A percentile compares a stretch with the other conserved stretches of the same genome.
Evolutionary conservation across 129 eudicot species (phyloP).

Genomic region (Lactuca saligna): DNA sequence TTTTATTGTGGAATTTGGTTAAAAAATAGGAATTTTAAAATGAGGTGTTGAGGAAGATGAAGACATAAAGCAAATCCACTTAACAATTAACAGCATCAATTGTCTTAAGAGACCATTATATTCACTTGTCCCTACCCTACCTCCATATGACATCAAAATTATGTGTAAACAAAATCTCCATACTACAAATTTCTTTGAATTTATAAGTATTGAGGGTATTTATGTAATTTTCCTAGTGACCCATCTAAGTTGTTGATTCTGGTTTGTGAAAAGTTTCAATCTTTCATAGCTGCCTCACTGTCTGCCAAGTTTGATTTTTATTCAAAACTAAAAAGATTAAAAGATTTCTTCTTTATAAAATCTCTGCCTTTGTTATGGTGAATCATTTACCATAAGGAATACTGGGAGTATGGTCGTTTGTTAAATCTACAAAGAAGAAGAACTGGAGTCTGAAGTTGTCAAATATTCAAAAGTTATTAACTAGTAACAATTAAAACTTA

Average conservation of each 20-base stretch:
- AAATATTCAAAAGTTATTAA: too few relatives aligned
- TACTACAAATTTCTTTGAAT: slow-evolving; percentile 1
- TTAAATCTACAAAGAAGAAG: background rate
- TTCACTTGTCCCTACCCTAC: slow-evolving; percentile 26
- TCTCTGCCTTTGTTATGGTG: too few relatives aligned
- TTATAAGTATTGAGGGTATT: slow-evolving; percentile 7
- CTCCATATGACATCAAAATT: slow-evolving; percentile 16
- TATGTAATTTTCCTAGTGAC: background rate
- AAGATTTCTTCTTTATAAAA: too few relatives aligned
- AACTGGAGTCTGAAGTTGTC: background rate
- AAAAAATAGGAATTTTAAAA: too few relatives aligned
- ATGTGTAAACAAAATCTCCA: slow-evolving; percentile 24
- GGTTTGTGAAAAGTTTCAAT: slow-evolving; percentile 17
- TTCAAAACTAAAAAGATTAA: background rate
- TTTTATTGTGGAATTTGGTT: too few relatives aligned
- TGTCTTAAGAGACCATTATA: slow-evolving; percentile 32
- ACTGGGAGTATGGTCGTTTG: background rate
- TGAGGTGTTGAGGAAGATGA: too few relatives aligned
- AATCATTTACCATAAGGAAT: background rate
- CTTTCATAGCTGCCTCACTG: slow-evolving; percentile 7
- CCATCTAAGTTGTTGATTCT: slow-evolving; percentile 5
- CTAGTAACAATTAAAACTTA: too few relatives aligned
- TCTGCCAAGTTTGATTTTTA: background rate
- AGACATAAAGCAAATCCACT: slow-evolving; percentile 10
- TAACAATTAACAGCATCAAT: slow-evolving; percentile 38